Percentiles rank a stretch among this genome's conserved stretches.
These are phyloP conservation scores for Monosporascus cannonballus DNA, from an alignment of 2,329 filamentous ascomycete species.

Conservation along the genomic window DNA sequence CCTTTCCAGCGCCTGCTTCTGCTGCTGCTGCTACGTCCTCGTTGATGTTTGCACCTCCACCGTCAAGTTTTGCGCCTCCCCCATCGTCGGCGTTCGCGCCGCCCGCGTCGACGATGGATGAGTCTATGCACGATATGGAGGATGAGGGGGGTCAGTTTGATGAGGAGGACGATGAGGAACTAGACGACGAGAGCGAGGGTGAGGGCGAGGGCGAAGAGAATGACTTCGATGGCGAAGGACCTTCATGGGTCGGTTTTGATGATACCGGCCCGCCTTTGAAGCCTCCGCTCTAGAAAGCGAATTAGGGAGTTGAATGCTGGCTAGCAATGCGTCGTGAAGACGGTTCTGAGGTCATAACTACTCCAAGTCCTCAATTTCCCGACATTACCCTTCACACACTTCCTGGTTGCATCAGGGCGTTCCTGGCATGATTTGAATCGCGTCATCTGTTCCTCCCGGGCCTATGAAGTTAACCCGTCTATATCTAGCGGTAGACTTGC, in stretches of 20 bases:
- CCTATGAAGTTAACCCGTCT: no score
- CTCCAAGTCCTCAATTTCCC: no score
- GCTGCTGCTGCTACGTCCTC: background rate
- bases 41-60: background rate
- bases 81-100: background rate
- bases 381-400: no score
- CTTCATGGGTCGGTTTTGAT: constrained; percentile 11
- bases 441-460: no score
- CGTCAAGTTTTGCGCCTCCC: no score
- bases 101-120: background rate
- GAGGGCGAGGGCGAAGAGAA: constrained; percentile 7
- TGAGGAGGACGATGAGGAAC: constrained; percentile 1
- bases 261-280: constrained; percentile 10
- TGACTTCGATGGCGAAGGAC: constrained; percentile 7
- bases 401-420: no score
- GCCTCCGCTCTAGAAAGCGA: constrained; percentile 6
- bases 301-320: no score
- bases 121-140: background rate
- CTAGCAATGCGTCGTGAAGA: no score
- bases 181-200: constrained; percentile 1
- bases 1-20: background rate
- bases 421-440: no score
- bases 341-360: no score
- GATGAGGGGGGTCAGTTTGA: background rate
- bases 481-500: no score